Percentiles rank a stretch among this genome's conserved stretches.
Conservation (phyloP, 257 asterid species). For the Capsicum rhomboideum region DNA sequence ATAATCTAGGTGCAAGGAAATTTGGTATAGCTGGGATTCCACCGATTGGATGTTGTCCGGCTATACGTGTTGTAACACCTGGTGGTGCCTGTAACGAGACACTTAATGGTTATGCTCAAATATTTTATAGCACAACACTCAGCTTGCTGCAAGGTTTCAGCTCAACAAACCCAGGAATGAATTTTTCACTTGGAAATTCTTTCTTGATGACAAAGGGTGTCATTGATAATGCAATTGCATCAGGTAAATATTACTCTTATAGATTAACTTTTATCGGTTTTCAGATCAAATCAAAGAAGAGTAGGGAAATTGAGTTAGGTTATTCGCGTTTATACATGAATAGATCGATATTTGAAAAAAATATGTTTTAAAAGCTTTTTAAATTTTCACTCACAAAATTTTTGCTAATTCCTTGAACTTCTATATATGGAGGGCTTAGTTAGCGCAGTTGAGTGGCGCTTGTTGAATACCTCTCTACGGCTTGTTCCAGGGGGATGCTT, state of each 20-base stretch:
- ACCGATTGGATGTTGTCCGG: slow-evolving; percentile 44
- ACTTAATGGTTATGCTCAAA: slow-evolving; percentile 27
- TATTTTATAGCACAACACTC: slow-evolving; percentile 26
- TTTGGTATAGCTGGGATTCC: slow-evolving; percentile 43
- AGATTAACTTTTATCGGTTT: neutral
- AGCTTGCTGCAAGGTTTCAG: slow-evolving; percentile 21
- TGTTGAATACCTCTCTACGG: too few relatives aligned
- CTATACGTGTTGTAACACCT: slow-evolving; percentile 5
- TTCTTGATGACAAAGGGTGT: slow-evolving; percentile 33
- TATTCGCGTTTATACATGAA: neutral
- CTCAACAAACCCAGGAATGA: slow-evolving; percentile 26
- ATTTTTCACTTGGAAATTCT: slow-evolving; percentile 45
- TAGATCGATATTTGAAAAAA: neutral
- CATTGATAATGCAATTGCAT: slow-evolving; percentile 15
- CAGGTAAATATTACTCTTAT: slow-evolving; percentile 8
- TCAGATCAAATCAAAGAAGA: too few relatives aligned
- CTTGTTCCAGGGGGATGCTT: too few relatives aligned
- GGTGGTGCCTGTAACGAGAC: slow-evolving; percentile 21
- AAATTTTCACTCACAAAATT: too few relatives aligned
- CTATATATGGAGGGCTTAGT: too few relatives aligned
- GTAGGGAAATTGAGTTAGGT: neutral
- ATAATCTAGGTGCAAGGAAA: slow-evolving; percentile 55
- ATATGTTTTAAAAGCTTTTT: too few relatives aligned
- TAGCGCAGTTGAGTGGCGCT: too few relatives aligned
- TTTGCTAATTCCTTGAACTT: too few relatives aligned